These are phyloP conservation scores for Xylariomycetidae sp. DNA, from an alignment of 2,329 filamentous ascomycete species.

Conservation along the genomic window DNA sequence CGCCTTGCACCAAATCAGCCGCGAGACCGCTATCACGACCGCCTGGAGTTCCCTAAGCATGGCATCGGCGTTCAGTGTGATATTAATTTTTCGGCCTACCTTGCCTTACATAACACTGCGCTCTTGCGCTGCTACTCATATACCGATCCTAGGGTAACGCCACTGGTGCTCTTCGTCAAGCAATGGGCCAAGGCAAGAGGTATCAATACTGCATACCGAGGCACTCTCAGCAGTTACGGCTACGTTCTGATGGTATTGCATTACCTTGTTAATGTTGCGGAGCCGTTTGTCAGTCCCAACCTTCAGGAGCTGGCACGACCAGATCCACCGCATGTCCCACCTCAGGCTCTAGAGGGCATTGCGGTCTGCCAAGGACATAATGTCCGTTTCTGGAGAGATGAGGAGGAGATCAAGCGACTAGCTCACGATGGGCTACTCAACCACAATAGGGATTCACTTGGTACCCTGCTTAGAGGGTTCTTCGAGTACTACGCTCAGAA, in stretches of 20 bases:
- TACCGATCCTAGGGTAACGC: conserved; percentile 71
- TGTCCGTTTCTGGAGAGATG: conserved; percentile 75
- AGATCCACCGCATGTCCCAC: conserved; percentile 32
- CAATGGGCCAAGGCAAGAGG: conserved; percentile 82
- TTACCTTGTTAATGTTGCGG: conserved; percentile 77
- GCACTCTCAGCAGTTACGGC: conserved; percentile 83
- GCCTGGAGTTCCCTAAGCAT: conserved; percentile 71
- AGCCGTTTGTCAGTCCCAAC: conserved; percentile 80
- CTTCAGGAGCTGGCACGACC: conserved; percentile 56
- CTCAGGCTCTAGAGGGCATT: conserved; percentile 33
- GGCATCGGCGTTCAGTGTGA: conserved; percentile 83
- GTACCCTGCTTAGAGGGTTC: conserved; percentile 72
- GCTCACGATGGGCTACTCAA: conserved; percentile 57
- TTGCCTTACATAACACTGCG: conserved; percentile 78
- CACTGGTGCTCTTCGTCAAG: conserved; percentile 82
- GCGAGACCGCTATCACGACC: conserved; percentile 50
- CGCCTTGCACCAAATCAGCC: conserved; percentile 46
- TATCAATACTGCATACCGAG: conserved; percentile 83
- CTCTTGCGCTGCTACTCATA: conserved; percentile 79
- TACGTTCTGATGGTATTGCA: conserved; percentile 92
- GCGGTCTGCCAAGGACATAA: conserved; percentile 58
- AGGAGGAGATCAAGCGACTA: conserved; percentile 61
- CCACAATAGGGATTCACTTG: conserved; percentile 64
- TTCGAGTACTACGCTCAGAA: conserved; percentile 79
- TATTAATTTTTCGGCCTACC: conserved; percentile 83